Base-by-base conservation (phyloP, 176 grass and related monocot genomes). In the Elymus sibiricus region DNA sequence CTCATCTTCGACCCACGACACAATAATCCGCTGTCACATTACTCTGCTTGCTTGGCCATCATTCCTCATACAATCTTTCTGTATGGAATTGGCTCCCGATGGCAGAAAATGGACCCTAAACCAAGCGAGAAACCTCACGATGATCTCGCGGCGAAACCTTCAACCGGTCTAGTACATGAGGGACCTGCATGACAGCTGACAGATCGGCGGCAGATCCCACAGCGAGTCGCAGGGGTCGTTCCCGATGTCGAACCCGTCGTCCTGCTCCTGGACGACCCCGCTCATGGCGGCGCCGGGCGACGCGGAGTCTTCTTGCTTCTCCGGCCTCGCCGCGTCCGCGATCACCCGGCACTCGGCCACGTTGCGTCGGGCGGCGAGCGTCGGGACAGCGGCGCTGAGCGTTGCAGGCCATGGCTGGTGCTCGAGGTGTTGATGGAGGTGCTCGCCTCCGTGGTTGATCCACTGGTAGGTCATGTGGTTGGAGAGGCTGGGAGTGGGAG, bases 141-240 rank as follows among this genome's bases (percentile, higher is more conserved):
- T 24, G 5, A 80, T 60, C 19, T 47, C 22, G 46, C 72, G 26
- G 56, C 72, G 58, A 68, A 66, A 79, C 53, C 60, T 83, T 81
- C 26, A 6, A 26, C 70, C 0, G 43, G 51, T 67, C 65, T 90
- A 90, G 74, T 77, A 85, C 90, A 91, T 85, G 25, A 91, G 62
- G 1, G 82, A 88, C 67, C 79, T 90, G 83, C 92, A 88, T 8
- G 85, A 79, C 26, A 90, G 46, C 5, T 87, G 92, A 68, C 74
- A 90, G 10, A 90, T 84, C n/a, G 92, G 88, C 10, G 86, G 88
- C 25, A 93, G 79, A 82, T 93, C 88, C 92, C 92, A 93, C 34
- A 90, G 78, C 15, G 79, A 88, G 49, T 93, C 92, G 16, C 72
- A 82, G 6, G 82, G 72, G 85, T 93, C 91, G 32, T 46, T 90